Base-by-base conservation (phyloP, 345 rosid species). In the Microcos paniculata region DNA sequence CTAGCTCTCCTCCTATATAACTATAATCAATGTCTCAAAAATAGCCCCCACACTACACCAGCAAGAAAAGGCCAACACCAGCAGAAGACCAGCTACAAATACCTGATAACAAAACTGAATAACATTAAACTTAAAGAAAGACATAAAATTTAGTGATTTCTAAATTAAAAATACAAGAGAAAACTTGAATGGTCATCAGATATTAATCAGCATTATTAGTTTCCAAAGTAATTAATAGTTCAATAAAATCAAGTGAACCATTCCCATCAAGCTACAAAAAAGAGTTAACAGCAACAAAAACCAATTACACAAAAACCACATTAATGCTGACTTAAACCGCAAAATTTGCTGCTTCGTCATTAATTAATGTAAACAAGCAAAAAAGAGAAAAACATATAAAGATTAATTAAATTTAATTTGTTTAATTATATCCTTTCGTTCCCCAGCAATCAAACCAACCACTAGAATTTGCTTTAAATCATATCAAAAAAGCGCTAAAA, bases 21-120 rank as follows among this genome's bases (percentile, higher is more conserved):
- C 71, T 10, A 40, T 71, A 73, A 73, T 58, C 21, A 73, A 72
- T 33, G 48, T 55, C 72, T 81, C 70, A 61, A 62, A 72, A 71
- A 62, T 65, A 31, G 28, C 38, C 53, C 40, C 63, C 64, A 42
- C 53, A 68, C 69, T 84, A 72, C 62, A 66, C 66, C 73, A 64
- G 67, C 73, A 62, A 72, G 64, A 80, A 59, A 75, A 76, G 52
- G 56, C 8, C 23, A 63, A 63, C 49, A 58, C 26, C 74, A 15
- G 51, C 14, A 40, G 31, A 40, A 75, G 46, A 76, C 42, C 71
- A 71, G 76, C 70, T 75, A 63, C 76, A 69, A 68, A 31, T 35
- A 71, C 78, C 85, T 75, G 78, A 72, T 64, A 68, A 26, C 56
- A 16, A 68, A 6, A 68, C 57, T 8, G 16, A 46, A 46, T 46